Evolutionary conservation across 306 rosid genomes (phyloP), one percentile per base, ranked within the genome.

Genomic region (Cyamopsis tetragonoloba): DNA sequence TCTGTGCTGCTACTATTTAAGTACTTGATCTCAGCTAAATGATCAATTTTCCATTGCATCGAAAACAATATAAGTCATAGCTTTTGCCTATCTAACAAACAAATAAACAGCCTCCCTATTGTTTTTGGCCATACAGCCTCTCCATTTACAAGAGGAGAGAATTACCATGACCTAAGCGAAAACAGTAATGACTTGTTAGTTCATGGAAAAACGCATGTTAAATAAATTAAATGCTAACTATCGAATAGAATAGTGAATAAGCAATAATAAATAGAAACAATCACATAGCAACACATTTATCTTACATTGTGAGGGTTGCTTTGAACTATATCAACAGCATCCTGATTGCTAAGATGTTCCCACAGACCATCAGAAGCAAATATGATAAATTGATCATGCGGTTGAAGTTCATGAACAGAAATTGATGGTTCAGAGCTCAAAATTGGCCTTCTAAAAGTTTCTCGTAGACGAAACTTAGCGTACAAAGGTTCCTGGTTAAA

Each of bases 291-390:
- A 24, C 12, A 43, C 15, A 55, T 22, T 57, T 44, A 81, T 77
- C 88, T 84, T 84, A 91, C 97, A 35, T 62, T 84, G 81, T 61
- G 87, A 23, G 96, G 96, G 42, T 86, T 83, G 26, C 78, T 88
- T 50, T 79, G 89, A 66, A 91, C 90, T 60, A 88, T 84, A 78
- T 91, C 93, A 77, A 91, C 96, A 0, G 97, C 97, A 49, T 84
- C 89, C 79, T 91, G 96, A 62, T 91, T 91, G 85, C 81, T 84
- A 54, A 91, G 84, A 81, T 91, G 97, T 81, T 91, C 97, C 97
- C 97, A 91, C 35, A 91, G 80, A 63, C 97, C 96, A 76, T 91
- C 97, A 30, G 97, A 91, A n/a, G 96, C 96, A 75, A 86, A 88
- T 82, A 91, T 88, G 64, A 91, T 73, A 75, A 91, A 88, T 30